A percentile compares a stretch with the other conserved stretches of the same genome.
Conservation (phyloP, 768 basidiomycete species). For the Pisolithus orientalis region DNA sequence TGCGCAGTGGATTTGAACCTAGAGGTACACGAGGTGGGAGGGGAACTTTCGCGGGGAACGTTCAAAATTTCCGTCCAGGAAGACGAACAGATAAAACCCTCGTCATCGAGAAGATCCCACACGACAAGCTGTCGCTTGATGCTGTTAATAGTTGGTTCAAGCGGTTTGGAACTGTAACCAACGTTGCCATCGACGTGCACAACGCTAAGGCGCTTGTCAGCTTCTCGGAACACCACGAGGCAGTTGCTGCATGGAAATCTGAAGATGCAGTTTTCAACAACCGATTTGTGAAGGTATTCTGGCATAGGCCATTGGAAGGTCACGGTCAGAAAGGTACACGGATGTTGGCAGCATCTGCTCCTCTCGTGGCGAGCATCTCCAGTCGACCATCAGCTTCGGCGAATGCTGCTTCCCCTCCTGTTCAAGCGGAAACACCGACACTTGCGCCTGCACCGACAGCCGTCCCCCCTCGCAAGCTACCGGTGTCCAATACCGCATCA, state of each 20-base stretch:
- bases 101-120: slow-evolving; percentile 92
- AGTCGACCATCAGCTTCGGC: slow-evolving; percentile 23
- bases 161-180: slow-evolving; percentile 87
- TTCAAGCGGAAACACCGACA: slow-evolving; percentile 40
- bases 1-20: slow-evolving; percentile 27
- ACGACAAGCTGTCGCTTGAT: slow-evolving; percentile 71
- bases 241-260: slow-evolving; percentile 84
- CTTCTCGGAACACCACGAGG: slow-evolving; percentile 78
- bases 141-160: slow-evolving; percentile 86
- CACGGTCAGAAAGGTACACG: slow-evolving; percentile 75
- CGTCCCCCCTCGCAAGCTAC: slow-evolving; percentile 31
- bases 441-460: slow-evolving; percentile 27
- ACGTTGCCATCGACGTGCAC: slow-evolving; percentile 77
- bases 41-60: slow-evolving; percentile 61
- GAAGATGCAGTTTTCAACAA: slow-evolving; percentile 95
- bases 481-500: slow-evolving; percentile 31
- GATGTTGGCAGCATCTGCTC: slow-evolving; percentile 77
- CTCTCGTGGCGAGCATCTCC: slow-evolving; percentile 60
- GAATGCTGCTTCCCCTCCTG: slow-evolving; percentile 11
- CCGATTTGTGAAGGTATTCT: slow-evolving; percentile 92
- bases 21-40: slow-evolving; percentile 43
- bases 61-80: slow-evolving; percentile 60
- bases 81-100: slow-evolving; percentile 72
- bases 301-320: slow-evolving; percentile 91
- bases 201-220: slow-evolving; percentile 81